phyloP scores from a whole-genome alignment of 768 basidiomycete species.

The Kwoniella sp. region DNA sequence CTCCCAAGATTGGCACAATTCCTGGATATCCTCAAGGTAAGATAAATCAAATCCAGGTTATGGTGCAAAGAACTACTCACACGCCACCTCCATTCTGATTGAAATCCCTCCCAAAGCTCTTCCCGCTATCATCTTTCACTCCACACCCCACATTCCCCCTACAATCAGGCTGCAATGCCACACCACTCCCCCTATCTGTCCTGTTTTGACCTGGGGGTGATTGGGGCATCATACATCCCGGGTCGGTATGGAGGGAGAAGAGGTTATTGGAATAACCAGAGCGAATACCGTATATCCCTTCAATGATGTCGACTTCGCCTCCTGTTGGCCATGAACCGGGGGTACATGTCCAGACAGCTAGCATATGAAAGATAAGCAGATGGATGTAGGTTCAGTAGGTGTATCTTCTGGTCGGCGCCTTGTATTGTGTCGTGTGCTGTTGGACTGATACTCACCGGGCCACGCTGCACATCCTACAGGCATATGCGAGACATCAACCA shows the following conservation, averaged over 20 bases:
- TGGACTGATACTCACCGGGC: conserved; percentile 9
- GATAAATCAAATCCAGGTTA: too few relatives aligned
- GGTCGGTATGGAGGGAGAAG: conserved; percentile 58
- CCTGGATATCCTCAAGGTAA: too few relatives aligned
- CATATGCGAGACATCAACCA: conserved; percentile 24
- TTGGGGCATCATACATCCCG: conserved; percentile 35
- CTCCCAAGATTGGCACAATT: too few relatives aligned
- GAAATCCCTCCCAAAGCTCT: conserved; percentile 14
- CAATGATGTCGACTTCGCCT: conserved; percentile 57
- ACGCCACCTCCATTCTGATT: conserved; percentile 16
- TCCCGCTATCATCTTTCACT: conserved; percentile 9
- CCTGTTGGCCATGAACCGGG: conserved; percentile 34
- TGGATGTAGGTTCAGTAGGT: too few relatives aligned
- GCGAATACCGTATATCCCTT: conserved; percentile 57
- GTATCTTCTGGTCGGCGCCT: too few relatives aligned
- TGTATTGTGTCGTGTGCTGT: too few relatives aligned
- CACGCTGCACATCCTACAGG: conserved; percentile 17
- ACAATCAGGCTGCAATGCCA: conserved; percentile 8
- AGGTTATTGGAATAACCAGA: conserved; percentile 51
- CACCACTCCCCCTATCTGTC: conserved; percentile 4
- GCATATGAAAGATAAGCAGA: not conserved
- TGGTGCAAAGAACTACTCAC: too few relatives aligned
- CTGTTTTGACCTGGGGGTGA: not conserved
- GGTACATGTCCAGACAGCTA: conserved; percentile 23
- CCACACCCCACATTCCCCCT: conserved; percentile 16